Conservation (phyloP, 2,329 filamentous ascomycete genomes). For the Claviceps pazoutovae region DNA sequence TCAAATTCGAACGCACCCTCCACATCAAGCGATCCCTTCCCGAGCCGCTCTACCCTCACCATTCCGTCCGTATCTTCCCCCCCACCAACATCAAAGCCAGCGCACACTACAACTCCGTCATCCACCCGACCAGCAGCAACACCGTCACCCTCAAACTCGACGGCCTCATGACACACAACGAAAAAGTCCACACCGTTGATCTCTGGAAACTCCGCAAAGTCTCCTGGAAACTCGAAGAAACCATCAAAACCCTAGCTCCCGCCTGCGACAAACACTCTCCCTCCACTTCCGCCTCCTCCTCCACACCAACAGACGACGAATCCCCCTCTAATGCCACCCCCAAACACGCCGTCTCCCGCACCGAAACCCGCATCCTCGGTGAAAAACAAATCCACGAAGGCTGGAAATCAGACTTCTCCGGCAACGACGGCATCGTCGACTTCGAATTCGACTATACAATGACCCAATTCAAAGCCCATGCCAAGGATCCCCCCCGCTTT, state of each 20-base stretch:
- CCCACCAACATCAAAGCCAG: conserved; percentile 86
- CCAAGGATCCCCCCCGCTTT: conserved; percentile 42
- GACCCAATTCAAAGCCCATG: conserved; percentile 26
- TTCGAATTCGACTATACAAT: conserved; percentile 37
- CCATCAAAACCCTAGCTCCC: conserved; percentile 61
- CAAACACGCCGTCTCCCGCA: conserved; percentile 57
- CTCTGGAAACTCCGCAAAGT: conserved; percentile 83
- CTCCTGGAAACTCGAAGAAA: conserved; percentile 87
- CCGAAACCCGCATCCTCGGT: conserved; percentile 64
- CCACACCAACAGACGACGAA: conserved; percentile 9
- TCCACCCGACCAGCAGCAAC: conserved; percentile 77
- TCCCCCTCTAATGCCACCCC: conserved; percentile 5
- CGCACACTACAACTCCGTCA: conserved; percentile 67
- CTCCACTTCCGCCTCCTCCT: conserved; percentile 13
- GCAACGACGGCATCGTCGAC: conserved; percentile 47
- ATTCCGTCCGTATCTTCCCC: conserved; percentile 87
- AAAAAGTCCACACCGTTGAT: conserved; percentile 55
- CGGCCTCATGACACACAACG: conserved; percentile 62
- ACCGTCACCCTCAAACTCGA: conserved; percentile 68
- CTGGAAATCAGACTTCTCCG: conserved; percentile 64
- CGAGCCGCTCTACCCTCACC: conserved; percentile 63
- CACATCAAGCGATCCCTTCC: conserved; percentile 65
- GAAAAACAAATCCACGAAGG: conserved; percentile 70
- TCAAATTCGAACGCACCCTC: conserved; percentile 54
- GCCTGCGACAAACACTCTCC: conserved; percentile 65